Base-by-base conservation (phyloP, 192 early-diverging fungal genomes). In the Linnemannia hyalina region DNA sequence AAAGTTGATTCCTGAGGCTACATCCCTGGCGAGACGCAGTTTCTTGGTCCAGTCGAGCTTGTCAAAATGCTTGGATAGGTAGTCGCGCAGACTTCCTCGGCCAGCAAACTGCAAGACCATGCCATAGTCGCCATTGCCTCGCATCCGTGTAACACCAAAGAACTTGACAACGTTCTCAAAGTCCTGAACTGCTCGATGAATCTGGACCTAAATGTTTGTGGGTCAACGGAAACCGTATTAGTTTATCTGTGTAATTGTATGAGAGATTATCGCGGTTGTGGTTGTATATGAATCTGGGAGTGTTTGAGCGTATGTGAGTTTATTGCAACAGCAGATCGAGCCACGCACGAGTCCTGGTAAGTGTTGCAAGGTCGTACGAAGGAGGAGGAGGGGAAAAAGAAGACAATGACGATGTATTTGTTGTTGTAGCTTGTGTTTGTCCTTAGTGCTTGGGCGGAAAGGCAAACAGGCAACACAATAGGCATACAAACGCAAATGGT, bases 101-200 rank as follows among this genome's bases (percentile, higher is more conserved):
- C 75, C 73, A 23, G 89, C 89, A 69, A 80, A 88, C 63, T 88
- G 75, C 0, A 85, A 47, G 10, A 90, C 82, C 77, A 90, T 80
- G 54, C 87, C 83, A 60, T 85, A 90, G 60, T 90, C 80, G 20
- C 82, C 75, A 23, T 74, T 80, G 46, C 32, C 32, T 36, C 69
- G 77, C 71, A 86, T 80, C 38, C 60, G 44, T 6, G 84, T 86
- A 52, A 86, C 81, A 26, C 84, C 84, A 52, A 78, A 86, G 76
- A 86, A 86, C 44, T 86, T 86, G 26, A 86, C 84, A 20, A 86
- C 81, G 47, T 86, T 86, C 41, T 86, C 79, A 10, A 80, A 86
- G 65, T 86, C 84, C 29, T 86, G 84, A 8, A 86, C 84, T 26
- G 77, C 55, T 15, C 76, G 75, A 32, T 85, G 83, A 35, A 85